A percentile compares a stretch with the other conserved stretches of the same genome.
These are phyloP conservation scores for Pseudovirgaria hyperparasitica DNA, from an alignment of 2,329 filamentous ascomycete genomes.

Conservation along the genomic window DNA sequence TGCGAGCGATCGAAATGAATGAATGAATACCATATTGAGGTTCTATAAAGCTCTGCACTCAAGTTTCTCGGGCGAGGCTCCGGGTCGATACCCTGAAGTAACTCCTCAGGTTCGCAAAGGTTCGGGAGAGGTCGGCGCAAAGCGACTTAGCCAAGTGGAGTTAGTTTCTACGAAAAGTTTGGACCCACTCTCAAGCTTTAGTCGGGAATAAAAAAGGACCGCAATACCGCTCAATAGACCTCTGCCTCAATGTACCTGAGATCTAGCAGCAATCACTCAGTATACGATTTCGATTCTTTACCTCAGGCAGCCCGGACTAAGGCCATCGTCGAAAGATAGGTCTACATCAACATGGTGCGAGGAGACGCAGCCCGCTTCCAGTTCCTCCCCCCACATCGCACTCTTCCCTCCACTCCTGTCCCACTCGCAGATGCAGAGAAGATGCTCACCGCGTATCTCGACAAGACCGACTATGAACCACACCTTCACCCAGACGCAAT, in stretches of 20 bases:
- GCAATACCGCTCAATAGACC: not conserved
- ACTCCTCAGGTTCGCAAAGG: too few species aligned
- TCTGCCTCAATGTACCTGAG: constrained; percentile 1
- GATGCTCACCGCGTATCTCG: constrained; percentile 28
- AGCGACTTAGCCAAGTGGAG: too few species aligned
- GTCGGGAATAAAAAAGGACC: constrained; percentile 1
- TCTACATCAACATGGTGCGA: not conserved
- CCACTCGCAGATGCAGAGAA: constrained; percentile 19
- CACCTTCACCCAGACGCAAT: constrained; percentile 37
- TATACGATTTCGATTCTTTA: not conserved
- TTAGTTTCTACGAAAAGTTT: too few species aligned
- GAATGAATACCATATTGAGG: too few species aligned
- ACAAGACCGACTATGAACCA: constrained; percentile 24
- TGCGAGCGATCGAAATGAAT: too few species aligned
- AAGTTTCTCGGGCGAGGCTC: too few species aligned
- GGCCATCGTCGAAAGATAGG: not conserved
- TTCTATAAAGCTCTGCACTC: too few species aligned
- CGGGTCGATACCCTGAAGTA: too few species aligned
- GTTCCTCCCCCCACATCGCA: constrained; percentile 23
- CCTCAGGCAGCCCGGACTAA: not conserved
- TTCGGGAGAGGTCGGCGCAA: too few species aligned
- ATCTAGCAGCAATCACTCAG: constrained; percentile 1
- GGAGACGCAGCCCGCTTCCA: constrained; percentile 20
- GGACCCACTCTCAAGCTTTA: too few species aligned
- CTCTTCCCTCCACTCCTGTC: constrained; percentile 19